Evolutionary conservation across 805 yeast species (phyloP), one percentile per base, ranked within the genome.

Genomic region (Schwanniomyces polymorphus): DNA sequence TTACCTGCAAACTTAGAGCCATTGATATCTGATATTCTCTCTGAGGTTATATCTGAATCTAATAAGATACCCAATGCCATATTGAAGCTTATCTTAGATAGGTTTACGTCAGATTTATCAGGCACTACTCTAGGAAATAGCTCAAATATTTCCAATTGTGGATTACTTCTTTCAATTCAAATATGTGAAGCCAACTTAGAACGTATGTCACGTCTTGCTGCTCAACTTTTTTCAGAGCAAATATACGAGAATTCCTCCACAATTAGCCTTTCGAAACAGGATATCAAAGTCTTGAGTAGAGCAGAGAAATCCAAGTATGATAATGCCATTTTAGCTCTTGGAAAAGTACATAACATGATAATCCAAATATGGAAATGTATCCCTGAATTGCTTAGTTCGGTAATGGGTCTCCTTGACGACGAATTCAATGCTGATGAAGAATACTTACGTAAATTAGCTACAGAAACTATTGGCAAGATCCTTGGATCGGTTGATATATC

Each of bases 201-300:
- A 51, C 75, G 90, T 50, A 75, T 91, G 76, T 80, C 92, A 12
- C 78, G 96, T 52, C 81, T 82, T 50, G 72, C 88, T 28, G 86
- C 95, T 2, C 91, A 85, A 59, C 85, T 84, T 54, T 87, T 89
- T 52, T 84, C 96, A 0, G 96, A 90, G 56, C 74, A 82, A 49
- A 61, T 90, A 8, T 84, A 84, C 56, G 86, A 81, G 34, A 73
- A 75, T 12, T 56, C 67, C 5, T 53, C 61, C 51, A 26, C 58
- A 47, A 41, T 42, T 12, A 64, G 63, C n/a, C 54, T 51, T 9
- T 50, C 47, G 5, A 56, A 55, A 11, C 57, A 50, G n/a, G 58
- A 56, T 23, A 61, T 44, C 5, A 52, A 41, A 38, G 45, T 45
- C 10, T 40, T 54, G 43, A 37, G 16, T 31, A 26, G 27, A 10